Conservation (phyloP, 164 flowering plant genomes). For the Chimonanthus salicifolius region DNA sequence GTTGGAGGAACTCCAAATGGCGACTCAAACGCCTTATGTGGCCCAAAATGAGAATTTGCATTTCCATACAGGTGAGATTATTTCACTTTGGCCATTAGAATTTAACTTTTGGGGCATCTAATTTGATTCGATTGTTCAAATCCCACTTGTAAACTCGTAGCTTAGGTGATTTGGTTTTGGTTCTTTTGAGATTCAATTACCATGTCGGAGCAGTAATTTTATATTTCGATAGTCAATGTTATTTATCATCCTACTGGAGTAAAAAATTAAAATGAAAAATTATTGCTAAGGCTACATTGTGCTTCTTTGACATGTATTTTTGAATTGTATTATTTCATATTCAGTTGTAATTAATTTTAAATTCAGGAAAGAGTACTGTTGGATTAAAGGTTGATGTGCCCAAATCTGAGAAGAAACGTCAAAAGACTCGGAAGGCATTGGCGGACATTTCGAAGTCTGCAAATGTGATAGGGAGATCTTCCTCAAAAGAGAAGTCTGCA, state of each 20-base stretch:
- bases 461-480: background rate
- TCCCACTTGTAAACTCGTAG: background rate
- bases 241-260: background rate
- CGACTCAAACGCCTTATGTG: conserved; percentile 10
- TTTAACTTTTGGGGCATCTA: background rate
- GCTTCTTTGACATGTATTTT: background rate
- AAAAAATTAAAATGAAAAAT: no score
- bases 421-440: conserved; percentile 11
- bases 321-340: no score
- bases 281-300: background rate
- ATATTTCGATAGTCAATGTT: no score
- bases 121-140: background rate
- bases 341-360: background rate
- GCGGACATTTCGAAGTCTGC: conserved; percentile 16
- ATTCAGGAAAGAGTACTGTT: conserved; percentile 10
- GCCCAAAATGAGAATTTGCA: conserved; percentile 13
- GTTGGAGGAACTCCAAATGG: conserved; percentile 6
- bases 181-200: background rate
- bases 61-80: conserved; percentile 7
- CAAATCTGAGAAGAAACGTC: conserved; percentile 12
- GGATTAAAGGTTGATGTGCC: conserved; percentile 11
- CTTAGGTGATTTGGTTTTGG: background rate
- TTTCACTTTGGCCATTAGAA: background rate
- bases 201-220: background rate
- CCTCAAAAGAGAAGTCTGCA: conserved; percentile 9